Evolutionary conservation across 2,329 filamentous ascomycete species (phyloP).

Genomic region (Orbilia ellipsospora): DNA sequence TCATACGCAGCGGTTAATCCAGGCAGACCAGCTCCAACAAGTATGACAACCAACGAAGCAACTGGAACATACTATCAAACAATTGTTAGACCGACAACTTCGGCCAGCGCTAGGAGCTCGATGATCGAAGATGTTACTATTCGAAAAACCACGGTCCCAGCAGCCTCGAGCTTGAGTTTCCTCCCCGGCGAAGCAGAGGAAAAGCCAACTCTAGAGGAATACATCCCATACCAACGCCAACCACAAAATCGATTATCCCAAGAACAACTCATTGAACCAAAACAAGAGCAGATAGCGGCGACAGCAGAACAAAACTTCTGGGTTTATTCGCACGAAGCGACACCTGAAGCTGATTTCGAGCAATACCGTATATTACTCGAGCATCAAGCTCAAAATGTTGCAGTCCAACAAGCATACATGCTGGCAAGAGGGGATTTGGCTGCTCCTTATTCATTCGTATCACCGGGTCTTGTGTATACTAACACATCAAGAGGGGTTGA

Average conservation of each 20-base stretch:
- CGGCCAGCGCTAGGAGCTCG: constrained; percentile 59
- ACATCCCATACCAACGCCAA: constrained; percentile 5
- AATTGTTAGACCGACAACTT: constrained; percentile 62
- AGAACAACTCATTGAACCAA: constrained; percentile 19
- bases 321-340: constrained; percentile 24
- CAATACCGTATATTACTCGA: constrained; percentile 44
- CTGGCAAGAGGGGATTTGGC: constrained; percentile 5
- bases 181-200: constrained; percentile 14
- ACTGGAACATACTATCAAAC: constrained; percentile 68
- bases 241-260: constrained; percentile 4
- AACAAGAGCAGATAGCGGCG: constrained; percentile 1
- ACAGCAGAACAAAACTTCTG: constrained; percentile 37
- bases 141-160: constrained; percentile 62
- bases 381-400: constrained; percentile 44
- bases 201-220: constrained; percentile 6
- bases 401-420: constrained; percentile 37
- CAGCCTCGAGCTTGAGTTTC: constrained; percentile 1
- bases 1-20: constrained; percentile 69
- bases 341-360: constrained; percentile 46
- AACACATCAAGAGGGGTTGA: constrained; percentile 11
- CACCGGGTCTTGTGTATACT: constrained; percentile 27
- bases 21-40: constrained; percentile 65
- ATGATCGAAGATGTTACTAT: constrained; percentile 64
- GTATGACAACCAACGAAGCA: constrained; percentile 64
- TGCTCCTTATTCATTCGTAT: constrained; percentile 32